Percentiles rank a stretch among this genome's conserved stretches.
Conservation (phyloP, 2,329 filamentous ascomycete species). For the Aspergillus intermedius region DNA sequence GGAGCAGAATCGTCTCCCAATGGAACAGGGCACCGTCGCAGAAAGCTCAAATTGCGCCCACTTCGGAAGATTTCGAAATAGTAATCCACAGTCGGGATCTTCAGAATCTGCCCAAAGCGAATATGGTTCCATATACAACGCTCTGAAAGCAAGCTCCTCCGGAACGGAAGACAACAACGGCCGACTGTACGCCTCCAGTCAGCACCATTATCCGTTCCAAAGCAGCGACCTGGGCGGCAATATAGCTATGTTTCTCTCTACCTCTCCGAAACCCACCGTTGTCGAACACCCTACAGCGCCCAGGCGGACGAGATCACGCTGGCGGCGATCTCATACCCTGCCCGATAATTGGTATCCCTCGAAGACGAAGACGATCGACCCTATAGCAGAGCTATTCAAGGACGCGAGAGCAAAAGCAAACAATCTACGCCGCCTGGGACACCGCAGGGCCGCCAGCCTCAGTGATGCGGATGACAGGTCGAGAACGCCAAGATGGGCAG, state of each 20-base stretch:
- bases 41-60: neutral
- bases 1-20: neutral
- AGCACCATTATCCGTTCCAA: neutral
- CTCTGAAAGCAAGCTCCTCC: constrained; percentile 23
- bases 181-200: neutral
- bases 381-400: constrained; percentile 1
- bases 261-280: constrained; percentile 5
- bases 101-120: constrained; percentile 28
- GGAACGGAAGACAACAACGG: constrained; percentile 13
- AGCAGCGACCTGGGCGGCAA: constrained; percentile 20
- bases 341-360: constrained; percentile 6
- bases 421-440: neutral
- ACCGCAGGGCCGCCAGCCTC: constrained; percentile 22
- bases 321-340: constrained; percentile 13
- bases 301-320: constrained; percentile 9
- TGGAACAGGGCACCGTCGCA: neutral
- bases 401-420: neutral
- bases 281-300: neutral
- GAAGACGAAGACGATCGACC: neutral
- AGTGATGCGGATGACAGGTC: constrained; percentile 16
- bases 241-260: constrained; percentile 23
- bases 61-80: neutral
- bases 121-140: constrained; percentile 34
- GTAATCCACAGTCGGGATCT: constrained; percentile 5
- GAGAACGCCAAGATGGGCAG: constrained; percentile 17